Evolutionary conservation across 2,329 filamentous ascomycete genomes (phyloP), one percentile per base, ranked within the genome.

Genomic region (Aspergillus arachidicola): DNA sequence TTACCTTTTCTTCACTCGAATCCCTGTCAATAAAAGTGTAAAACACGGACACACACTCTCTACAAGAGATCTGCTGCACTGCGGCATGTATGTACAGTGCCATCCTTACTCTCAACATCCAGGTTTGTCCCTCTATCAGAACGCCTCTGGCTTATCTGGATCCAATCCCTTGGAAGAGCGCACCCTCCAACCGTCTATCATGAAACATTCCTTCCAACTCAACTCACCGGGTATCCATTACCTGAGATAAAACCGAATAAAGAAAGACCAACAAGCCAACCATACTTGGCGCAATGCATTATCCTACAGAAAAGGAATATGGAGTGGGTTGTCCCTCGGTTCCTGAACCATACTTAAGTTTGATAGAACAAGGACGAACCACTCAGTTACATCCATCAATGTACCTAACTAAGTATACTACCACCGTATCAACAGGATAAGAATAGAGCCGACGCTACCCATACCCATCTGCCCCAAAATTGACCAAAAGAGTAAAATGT

Each of bases 181-280:
- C 6, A 28, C 14, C 28, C 19, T 32, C 28, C 48, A 51, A 34
- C 16, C 32, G 28, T 51, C 28, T 11, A 12, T 32, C 11, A 51
- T 51, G 48, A 51, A 51, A 51, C 48, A 51, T 51, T n/a, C 48
- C 41, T 51, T 59, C 57, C 45, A 38, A 51, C 30, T 58, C 57
- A 59, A 48, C 45, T 59, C 48, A 51, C 48, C 48, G 48, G 21
- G 48, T 51, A 51, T 51, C 48, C 28, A 51, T 51, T 51, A 51
- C 48, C 19, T 51, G 48, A 51, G 48, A 51, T 51, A 51, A 32
- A 51, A 16, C 48, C 26, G 32, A 32, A 51, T 7, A 30, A 51
- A 32, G 43, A 46, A 46, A 14, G 43, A 23, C 38, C 38, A 41
- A 10, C 38, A 41, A 9, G 38, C 38, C 45, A 48, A 48, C 45